Conservation (phyloP, 179 eudicot species). For the Spergularia azorica region DNA sequence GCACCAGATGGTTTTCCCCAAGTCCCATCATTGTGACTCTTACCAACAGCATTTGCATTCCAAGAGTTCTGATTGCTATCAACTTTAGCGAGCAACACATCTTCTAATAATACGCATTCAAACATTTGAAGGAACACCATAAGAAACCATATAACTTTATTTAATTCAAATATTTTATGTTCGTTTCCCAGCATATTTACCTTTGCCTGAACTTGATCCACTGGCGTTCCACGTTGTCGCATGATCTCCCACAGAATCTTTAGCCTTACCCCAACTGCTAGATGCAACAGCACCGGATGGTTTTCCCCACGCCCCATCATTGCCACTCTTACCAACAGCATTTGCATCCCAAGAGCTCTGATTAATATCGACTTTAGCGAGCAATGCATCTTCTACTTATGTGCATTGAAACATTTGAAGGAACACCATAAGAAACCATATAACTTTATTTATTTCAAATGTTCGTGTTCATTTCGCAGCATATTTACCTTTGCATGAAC, state of each 20-base stretch:
- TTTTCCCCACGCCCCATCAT: slow-evolving; percentile 44
- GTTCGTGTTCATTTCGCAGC: not conserved
- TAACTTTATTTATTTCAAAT: not conserved
- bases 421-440: not conserved
- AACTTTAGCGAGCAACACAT: slow-evolving; percentile 55
- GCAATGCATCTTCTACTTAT: slow-evolving; percentile 54
- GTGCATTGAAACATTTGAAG: not conserved
- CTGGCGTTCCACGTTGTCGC: slow-evolving; percentile 26
- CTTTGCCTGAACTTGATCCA: slow-evolving; percentile 30
- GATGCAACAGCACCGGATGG: slow-evolving; percentile 19
- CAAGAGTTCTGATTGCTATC: slow-evolving; percentile 32
- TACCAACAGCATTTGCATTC: slow-evolving; percentile 29
- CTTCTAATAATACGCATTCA: slow-evolving; percentile 34
- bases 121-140: not conserved
- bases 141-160: not conserved
- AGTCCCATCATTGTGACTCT: slow-evolving; percentile 33
- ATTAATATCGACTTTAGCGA: slow-evolving; percentile 38
- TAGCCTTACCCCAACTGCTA: slow-evolving; percentile 33
- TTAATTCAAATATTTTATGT: not conserved
- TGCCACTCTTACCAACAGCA: slow-evolving; percentile 27
- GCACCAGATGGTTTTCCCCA: slow-evolving; percentile 34
- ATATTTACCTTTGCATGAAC: slow-evolving; percentile 21
- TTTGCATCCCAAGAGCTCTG: slow-evolving; percentile 35
- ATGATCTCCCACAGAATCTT: slow-evolving; percentile 22
- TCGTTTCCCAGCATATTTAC: not conserved